phyloP scores from a whole-genome alignment of 176 grass and related monocot species.

The Cenchrus purpureus region DNA sequence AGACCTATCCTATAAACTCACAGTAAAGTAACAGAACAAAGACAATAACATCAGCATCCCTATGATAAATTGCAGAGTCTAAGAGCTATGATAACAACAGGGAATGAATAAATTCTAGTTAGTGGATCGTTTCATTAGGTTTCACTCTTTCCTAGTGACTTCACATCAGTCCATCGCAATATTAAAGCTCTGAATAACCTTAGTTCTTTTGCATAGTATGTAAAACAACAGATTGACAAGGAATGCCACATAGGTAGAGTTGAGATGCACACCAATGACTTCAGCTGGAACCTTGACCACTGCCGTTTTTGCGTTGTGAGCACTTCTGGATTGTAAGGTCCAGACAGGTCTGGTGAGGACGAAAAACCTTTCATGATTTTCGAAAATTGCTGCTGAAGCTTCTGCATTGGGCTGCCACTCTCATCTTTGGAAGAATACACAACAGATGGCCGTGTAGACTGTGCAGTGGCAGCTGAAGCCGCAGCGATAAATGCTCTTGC shows the following conservation, averaged over 20 bases:
- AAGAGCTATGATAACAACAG: neutral
- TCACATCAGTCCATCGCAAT: slow-evolving; percentile 10
- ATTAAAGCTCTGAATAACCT: slow-evolving; percentile 21
- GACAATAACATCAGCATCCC: slow-evolving; percentile 10
- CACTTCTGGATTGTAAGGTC: slow-evolving; percentile 90
- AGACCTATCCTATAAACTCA: neutral
- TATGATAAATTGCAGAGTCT: slow-evolving; percentile 26
- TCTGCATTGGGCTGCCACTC: slow-evolving; percentile 70
- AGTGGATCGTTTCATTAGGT: neutral
- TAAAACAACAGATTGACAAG: neutral
- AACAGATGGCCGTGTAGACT: slow-evolving; percentile 63
- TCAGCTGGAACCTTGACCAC: slow-evolving; percentile 92
- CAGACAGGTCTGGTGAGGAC: slow-evolving; percentile 64
- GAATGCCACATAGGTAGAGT: slow-evolving; percentile 28
- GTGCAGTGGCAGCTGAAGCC: slow-evolving; percentile 69
- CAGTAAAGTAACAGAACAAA: neutral
- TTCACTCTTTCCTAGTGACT: slow-evolving; percentile 18
- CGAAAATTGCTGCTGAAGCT: slow-evolving; percentile 78
- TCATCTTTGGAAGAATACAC: slow-evolving; percentile 74
- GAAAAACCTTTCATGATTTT: slow-evolving; percentile 85
- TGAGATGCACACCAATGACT: slow-evolving; percentile 67
- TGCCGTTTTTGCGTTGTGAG: slow-evolving; percentile 91
- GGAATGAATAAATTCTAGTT: neutral
- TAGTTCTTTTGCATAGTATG: slow-evolving; percentile 29
- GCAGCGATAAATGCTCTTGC: slow-evolving; percentile 62